A percentile compares a stretch with the other conserved stretches of the same genome.
Conservation (phyloP, 495 filamentous ascomycete species). For the Aspergillus mulundensis region DNA sequence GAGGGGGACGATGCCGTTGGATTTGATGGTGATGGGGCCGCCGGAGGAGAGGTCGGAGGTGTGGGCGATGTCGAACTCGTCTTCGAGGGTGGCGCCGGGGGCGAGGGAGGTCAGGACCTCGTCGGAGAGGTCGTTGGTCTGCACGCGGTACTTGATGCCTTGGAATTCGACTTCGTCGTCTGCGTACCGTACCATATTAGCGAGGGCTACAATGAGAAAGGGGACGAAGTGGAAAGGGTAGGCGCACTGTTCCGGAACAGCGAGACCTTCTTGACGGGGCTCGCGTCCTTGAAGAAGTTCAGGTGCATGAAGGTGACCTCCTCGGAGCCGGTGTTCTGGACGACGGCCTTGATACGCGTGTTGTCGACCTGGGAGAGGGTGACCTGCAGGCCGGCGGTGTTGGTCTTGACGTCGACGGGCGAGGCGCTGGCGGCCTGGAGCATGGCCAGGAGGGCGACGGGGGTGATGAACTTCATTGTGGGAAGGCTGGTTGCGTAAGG, state of each 20-base stretch:
- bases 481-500: not conserved
- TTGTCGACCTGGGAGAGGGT: conserved; percentile 50
- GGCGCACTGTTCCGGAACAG: conserved; percentile 50
- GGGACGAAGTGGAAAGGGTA: not conserved
- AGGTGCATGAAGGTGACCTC: conserved; percentile 57
- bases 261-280: conserved; percentile 57
- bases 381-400: conserved; percentile 43
- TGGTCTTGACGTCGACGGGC: conserved; percentile 33
- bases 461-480: conserved; percentile 14
- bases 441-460: conserved; percentile 34
- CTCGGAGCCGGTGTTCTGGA: conserved; percentile 55
- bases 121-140: conserved; percentile 38
- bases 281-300: conserved; percentile 57
- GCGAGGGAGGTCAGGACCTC: conserved; percentile 55
- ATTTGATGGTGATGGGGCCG: conserved; percentile 44
- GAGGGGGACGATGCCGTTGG: conserved; percentile 47
- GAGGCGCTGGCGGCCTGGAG: conserved; percentile 37
- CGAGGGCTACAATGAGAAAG: not conserved
- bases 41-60: conserved; percentile 52
- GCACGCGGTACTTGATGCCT: conserved; percentile 52
- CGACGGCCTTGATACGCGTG: conserved; percentile 54
- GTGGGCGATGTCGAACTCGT: conserved; percentile 54
- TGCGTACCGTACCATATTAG: too few species aligned
- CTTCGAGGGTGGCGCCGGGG: conserved; percentile 51
- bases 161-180: conserved; percentile 51